phyloP scores from a whole-genome alignment of 2,329 filamentous ascomycete species.

The Colletotrichum sansevieriae region DNA sequence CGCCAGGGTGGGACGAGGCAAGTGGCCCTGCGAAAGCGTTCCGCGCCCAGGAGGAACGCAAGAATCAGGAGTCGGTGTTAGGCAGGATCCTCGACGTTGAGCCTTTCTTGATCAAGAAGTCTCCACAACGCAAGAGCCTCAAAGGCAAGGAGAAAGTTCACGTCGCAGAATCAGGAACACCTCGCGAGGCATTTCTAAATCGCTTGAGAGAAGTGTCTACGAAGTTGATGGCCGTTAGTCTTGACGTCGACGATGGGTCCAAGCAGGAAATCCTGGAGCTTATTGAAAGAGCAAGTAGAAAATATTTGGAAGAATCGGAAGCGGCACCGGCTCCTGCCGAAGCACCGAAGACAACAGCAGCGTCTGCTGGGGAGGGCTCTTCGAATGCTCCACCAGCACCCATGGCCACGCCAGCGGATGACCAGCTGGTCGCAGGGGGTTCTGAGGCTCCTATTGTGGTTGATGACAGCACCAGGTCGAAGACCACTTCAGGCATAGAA shows the following conservation, averaged over 20 bases:
- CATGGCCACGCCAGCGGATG: background rate
- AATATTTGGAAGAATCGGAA: conserved; percentile 59
- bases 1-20: conserved; percentile 42
- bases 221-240: conserved; percentile 57
- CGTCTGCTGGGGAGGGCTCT: conserved; percentile 11
- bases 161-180: conserved; percentile 19
- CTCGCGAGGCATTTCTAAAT: conserved; percentile 52
- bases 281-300: conserved; percentile 64
- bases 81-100: conserved; percentile 67
- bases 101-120: conserved; percentile 53
- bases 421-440: background rate
- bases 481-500: conserved; percentile 13
- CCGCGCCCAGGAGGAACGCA: conserved; percentile 66
- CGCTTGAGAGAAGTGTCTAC: conserved; percentile 56
- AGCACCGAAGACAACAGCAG: background rate
- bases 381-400: background rate
- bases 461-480: conserved; percentile 2
- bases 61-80: conserved; percentile 66
- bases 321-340: conserved; percentile 45
- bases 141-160: conserved; percentile 38
- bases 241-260: conserved; percentile 46
- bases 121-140: conserved; percentile 44
- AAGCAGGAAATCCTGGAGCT: conserved; percentile 63
- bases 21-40: conserved; percentile 60
- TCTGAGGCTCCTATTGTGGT: background rate